Conservation (phyloP, 2,329 filamentous ascomycete genomes). For the Colletotrichum tofieldiae region DNA sequence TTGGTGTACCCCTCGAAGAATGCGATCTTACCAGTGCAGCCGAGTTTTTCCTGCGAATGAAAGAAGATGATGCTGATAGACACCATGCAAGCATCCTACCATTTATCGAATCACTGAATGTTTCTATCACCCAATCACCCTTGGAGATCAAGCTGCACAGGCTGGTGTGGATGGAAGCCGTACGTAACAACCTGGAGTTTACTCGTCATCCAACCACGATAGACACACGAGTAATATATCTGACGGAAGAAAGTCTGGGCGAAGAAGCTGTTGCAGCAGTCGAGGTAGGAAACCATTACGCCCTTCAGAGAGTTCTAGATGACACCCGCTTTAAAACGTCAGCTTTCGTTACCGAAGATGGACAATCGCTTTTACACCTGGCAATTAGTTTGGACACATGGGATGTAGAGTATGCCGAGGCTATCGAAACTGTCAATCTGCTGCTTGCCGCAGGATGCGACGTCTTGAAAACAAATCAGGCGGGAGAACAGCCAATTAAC, state of each 20-base stretch:
- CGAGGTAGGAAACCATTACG: rapidly evolving
- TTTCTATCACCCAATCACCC: no score
- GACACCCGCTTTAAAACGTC: background rate
- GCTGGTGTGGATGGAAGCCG: background rate
- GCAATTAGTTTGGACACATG: background rate
- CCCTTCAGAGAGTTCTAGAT: background rate
- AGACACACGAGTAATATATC: background rate
- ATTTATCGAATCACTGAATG: no score
- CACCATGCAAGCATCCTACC: no score
- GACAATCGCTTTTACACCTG: background rate
- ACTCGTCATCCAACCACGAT: background rate
- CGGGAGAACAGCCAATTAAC: background rate
- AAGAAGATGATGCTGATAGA: rapidly evolving
- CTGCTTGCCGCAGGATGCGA: constrained; percentile 1
- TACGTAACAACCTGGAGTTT: background rate
- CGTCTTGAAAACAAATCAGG: background rate
- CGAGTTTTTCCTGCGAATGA: no score
- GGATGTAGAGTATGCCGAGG: no score
- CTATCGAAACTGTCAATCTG: background rate
- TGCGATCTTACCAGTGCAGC: no score
- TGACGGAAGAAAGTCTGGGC: background rate
- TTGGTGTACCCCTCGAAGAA: no score
- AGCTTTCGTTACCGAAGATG: background rate
- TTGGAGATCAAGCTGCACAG: no score
- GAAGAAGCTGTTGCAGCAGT: background rate